Percentiles rank a stretch among this genome's conserved stretches.
phyloP scores from a whole-genome alignment of 148 eudicot species.

The Cornus florida region DNA sequence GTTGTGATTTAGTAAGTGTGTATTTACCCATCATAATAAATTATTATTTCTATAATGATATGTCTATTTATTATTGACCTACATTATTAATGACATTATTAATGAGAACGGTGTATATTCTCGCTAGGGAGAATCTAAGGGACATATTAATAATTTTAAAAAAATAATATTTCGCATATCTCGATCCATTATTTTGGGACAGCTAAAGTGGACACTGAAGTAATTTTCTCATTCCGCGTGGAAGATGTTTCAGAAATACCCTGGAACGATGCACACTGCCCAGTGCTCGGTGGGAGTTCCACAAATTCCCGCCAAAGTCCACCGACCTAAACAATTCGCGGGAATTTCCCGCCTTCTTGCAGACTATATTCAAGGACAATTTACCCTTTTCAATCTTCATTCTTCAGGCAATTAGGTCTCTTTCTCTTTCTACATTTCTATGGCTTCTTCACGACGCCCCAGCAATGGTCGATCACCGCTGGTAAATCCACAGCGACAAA shows the following conservation, averaged over 20 bases:
- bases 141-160: too few relatives aligned
- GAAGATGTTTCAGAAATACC: background rate
- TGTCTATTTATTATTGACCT: too few relatives aligned
- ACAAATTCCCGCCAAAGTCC: slow-evolving; percentile 19
- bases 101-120: too few relatives aligned
- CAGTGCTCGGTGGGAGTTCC: background rate
- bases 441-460: slow-evolving; percentile 60
- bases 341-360: background rate
- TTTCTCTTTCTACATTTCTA: slow-evolving; percentile 13
- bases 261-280: background rate
- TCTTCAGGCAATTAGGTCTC: background rate
- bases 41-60: too few relatives aligned
- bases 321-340: slow-evolving; percentile 5
- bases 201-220: too few relatives aligned
- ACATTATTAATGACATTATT: too few relatives aligned
- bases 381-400: background rate
- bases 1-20: too few relatives aligned
- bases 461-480: slow-evolving; percentile 82
- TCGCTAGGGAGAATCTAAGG: too few relatives aligned
- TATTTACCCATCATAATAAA: too few relatives aligned
- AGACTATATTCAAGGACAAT: background rate
- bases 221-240: too few relatives aligned
- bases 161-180: too few relatives aligned
- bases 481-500: slow-evolving; percentile 84
- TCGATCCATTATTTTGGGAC: too few relatives aligned